phyloP scores from a whole-genome alignment of 805 yeast species.

The Diddensiella transvaalensis region DNA sequence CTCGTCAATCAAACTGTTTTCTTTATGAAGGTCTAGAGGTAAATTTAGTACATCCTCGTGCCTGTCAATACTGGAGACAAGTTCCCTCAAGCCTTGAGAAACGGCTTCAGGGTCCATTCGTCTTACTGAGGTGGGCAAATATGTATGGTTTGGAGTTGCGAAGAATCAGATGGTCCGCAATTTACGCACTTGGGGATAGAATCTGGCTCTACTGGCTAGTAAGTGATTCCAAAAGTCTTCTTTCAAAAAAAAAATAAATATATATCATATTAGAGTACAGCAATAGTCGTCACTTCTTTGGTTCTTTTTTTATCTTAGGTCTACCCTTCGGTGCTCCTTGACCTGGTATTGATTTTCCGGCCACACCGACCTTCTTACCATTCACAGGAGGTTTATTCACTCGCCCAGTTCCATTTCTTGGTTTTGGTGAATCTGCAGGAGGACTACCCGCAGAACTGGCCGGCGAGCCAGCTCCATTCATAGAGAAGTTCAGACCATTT shows the following conservation, averaged over 20 bases:
- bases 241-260: too few relatives aligned
- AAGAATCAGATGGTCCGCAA: too few relatives aligned
- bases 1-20: background rate
- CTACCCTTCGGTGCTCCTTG: slow-evolving; percentile 9
- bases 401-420: background rate
- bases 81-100: background rate
- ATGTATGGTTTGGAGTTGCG: too few relatives aligned
- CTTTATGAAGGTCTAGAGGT: background rate
- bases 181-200: too few relatives aligned
- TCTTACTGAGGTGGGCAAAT: background rate
- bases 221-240: too few relatives aligned
- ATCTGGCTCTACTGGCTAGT: too few relatives aligned
- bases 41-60: background rate
- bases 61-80: slow-evolving; percentile 1
- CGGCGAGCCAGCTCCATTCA: background rate
- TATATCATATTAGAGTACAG: background rate
- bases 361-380: slow-evolving; percentile 1
- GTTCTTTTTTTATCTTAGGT: slow-evolving; percentile 11
- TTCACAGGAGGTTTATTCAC: background rate
- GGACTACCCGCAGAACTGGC: slow-evolving; percentile 3
- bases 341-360: slow-evolving; percentile 7
- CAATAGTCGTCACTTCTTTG: background rate
- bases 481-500: background rate
- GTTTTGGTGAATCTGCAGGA: slow-evolving; percentile 4
- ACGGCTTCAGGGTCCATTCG: background rate